phyloP scores from a whole-genome alignment of 495 filamentous ascomycete genomes.

The Thermothielavioides terrestris region DNA sequence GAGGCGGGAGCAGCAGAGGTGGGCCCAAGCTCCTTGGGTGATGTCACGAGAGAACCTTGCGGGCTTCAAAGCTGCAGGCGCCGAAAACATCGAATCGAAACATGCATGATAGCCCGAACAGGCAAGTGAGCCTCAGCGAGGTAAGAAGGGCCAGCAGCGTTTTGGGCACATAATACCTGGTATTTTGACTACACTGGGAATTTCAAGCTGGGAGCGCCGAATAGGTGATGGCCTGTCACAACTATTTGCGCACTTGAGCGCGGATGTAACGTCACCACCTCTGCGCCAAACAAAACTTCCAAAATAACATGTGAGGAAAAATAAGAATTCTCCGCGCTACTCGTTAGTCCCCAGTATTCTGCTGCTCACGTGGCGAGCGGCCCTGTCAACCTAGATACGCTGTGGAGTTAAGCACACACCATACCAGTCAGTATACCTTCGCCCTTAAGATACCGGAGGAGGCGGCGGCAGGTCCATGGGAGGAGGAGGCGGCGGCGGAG shows the following conservation, averaged over 20 bases:
- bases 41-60: no score
- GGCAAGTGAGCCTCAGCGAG: no score
- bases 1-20: no score
- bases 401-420: conserved; percentile 5
- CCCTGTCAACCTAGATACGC: background rate
- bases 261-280: background rate
- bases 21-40: no score
- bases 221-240: no score
- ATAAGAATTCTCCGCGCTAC: background rate
- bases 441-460: conserved; percentile 48
- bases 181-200: no score
- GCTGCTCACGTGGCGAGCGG: background rate
- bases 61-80: no score
- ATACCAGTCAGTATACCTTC: conserved; percentile 22
- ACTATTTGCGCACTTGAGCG: no score
- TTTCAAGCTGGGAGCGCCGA: background rate
- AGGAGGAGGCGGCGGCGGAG: conserved; percentile 60
- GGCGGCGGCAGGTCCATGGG: conserved; percentile 70
- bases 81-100: background rate
- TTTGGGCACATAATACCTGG: no score
- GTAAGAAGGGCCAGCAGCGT: no score
- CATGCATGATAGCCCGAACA: background rate
- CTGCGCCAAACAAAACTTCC: background rate
- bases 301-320: background rate
- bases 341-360: conserved; percentile 16